A percentile compares a stretch with the other conserved stretches of the same genome.
These are phyloP conservation scores for Tetrahymena malaccensis DNA, from an alignment of 73 alveolate genomes.

Conservation along the genomic window DNA sequence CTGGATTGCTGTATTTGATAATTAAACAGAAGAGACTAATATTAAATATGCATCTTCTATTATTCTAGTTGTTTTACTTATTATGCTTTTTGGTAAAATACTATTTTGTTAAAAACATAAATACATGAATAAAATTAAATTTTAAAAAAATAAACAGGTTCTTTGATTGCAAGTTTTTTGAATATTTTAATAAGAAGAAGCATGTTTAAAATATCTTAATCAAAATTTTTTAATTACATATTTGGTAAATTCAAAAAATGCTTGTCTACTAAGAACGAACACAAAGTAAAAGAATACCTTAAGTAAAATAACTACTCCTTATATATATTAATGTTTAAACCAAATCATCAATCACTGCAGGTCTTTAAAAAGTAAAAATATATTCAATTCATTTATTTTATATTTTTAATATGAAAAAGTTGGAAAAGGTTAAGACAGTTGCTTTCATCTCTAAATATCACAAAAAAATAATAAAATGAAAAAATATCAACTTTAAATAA, in stretches of 20 bases:
- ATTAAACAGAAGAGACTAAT: too few relatives aligned
- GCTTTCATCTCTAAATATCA: not conserved
- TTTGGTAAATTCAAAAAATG: not conserved
- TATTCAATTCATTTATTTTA: not conserved
- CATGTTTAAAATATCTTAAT: not conserved
- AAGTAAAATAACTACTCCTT: not conserved
- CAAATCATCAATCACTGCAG: not conserved
- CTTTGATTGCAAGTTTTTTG: not conserved
- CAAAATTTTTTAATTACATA: not conserved
- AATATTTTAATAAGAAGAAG: not conserved
- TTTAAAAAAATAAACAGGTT: not conserved
- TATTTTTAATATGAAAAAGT: not conserved
- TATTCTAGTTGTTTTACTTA: not conserved
- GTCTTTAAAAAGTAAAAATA: not conserved
- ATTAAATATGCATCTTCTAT: too few relatives aligned
- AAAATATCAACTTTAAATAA: too few relatives aligned
- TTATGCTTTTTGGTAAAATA: not conserved
- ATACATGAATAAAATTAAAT: not conserved
- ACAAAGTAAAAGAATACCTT: not conserved
- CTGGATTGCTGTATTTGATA: too few relatives aligned
- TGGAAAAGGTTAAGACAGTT: not conserved
- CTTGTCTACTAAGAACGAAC: not conserved
- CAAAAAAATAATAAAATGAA: not conserved
- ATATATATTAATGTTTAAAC: not conserved
- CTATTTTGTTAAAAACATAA: not conserved